Evolutionary conservation across 495 filamentous ascomycete species (phyloP).

Genomic region (Lasiosphaeria miniovina): DNA sequence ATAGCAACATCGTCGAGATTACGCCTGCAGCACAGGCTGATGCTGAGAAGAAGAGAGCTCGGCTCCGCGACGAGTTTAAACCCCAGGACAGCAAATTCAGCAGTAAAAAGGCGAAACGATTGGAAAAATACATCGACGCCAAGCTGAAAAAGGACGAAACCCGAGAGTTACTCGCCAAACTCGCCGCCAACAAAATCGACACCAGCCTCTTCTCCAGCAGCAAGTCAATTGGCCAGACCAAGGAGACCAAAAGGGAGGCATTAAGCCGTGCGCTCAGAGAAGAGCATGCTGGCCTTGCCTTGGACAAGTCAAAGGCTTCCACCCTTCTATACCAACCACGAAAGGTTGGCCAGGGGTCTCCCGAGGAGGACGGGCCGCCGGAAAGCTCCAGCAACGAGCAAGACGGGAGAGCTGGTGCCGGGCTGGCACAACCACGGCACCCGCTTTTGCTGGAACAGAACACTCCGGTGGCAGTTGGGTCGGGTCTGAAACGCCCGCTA

Average conservation of each 20-base stretch:
- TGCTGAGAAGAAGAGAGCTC: conserved; percentile 62
- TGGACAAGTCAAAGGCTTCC: conserved; percentile 37
- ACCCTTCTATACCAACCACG: conserved; percentile 32
- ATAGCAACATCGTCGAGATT: conserved; percentile 72
- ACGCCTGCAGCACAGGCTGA: conserved; percentile 63
- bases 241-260: conserved; percentile 64
- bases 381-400: conserved; percentile 36
- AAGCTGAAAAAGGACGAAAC: conserved; percentile 96
- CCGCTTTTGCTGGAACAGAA: not conserved
- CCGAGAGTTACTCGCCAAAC: conserved; percentile 73
- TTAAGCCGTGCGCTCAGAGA: conserved; percentile 58
- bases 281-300: conserved; percentile 54
- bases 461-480: conserved; percentile 50
- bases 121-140: conserved; percentile 97
- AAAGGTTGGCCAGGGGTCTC: conserved; percentile 16
- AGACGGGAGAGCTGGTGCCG: conserved; percentile 7
- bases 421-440: not conserved
- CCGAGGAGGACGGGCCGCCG: conserved; percentile 16
- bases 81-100: conserved; percentile 76
- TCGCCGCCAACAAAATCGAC: conserved; percentile 75
- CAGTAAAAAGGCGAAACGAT: conserved; percentile 85
- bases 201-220: conserved; percentile 75
- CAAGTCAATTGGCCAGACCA: conserved; percentile 65
- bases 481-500: conserved; percentile 82
- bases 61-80: conserved; percentile 56